Conservation (phyloP, 208 protist genomes). For the Leishmania lainsoni region DNA sequence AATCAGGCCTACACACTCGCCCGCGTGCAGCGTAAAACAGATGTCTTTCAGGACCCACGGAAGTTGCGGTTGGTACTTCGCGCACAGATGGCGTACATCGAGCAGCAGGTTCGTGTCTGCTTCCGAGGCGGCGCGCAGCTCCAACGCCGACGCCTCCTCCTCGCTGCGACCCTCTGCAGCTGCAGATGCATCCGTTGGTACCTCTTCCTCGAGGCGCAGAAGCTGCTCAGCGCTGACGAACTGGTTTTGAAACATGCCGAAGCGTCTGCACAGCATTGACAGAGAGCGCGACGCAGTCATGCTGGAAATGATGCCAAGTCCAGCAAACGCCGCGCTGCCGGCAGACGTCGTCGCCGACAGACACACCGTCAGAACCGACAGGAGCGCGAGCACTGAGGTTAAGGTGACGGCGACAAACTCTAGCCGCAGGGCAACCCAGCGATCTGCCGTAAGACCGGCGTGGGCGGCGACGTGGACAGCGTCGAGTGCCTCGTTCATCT, state of each 20-base stretch:
- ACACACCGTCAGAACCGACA: constrained; percentile 61
- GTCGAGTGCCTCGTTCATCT: constrained; percentile 72
- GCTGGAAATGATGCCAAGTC: constrained; percentile 64
- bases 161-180: background rate
- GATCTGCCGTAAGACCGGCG: constrained; percentile 59
- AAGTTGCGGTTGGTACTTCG: constrained; percentile 68
- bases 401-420: constrained; percentile 74
- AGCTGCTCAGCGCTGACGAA: constrained; percentile 80
- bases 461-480: constrained; percentile 50
- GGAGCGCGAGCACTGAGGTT: constrained; percentile 53
- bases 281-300: constrained; percentile 59
- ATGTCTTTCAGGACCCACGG: constrained; percentile 76
- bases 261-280: constrained; percentile 62
- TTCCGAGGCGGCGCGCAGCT: background rate
- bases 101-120: constrained; percentile 38
- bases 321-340: constrained; percentile 53
- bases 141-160: constrained; percentile 6
- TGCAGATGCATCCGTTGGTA: constrained; percentile 29
- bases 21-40: constrained; percentile 43
- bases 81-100: constrained; percentile 57
- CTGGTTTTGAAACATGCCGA: constrained; percentile 77
- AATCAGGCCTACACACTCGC: constrained; percentile 75
- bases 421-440: constrained; percentile 73
- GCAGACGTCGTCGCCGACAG: constrained; percentile 34
- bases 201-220: constrained; percentile 48